Evolutionary conservation across 352 stramenopile species (phyloP), one percentile per base, ranked within the genome.

Genomic region (Phytophthora megakarya): DNA sequence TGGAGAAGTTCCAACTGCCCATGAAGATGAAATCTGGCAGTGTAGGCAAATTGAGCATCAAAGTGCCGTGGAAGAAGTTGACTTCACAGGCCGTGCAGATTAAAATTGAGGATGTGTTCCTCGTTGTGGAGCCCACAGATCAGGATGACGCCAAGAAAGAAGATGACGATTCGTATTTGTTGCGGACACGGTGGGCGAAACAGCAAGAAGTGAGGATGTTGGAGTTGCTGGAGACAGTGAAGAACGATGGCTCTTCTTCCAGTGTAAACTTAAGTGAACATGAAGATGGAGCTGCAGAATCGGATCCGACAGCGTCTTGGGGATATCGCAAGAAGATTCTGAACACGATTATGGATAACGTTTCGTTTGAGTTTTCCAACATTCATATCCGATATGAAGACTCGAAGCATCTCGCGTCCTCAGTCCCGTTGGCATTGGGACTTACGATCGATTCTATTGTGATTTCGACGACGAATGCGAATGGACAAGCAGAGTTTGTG

Each of bases 341-440:
- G 15, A 86, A 90, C 65, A 92, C 86, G 15, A 89, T 95, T 42
- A 50, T 94, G 9, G 84, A 95, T 59, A 95, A 95, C 44, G 79
- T 94, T 1, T 85, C 78, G 23, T 84, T 95, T 45, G 84, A 95
- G 69, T 81, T 94, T 40, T 75, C 76, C 21, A 90, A 92, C 18
- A 90, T 95, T 61, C 81, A 94, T 62, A 80, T 95, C 22, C 80
- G 84, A 11, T 95, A 92, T 45, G 85, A 95, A 65, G 85, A 95
- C 59, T 88, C 76, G 10, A 87, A 80, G 23, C 71, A 84, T 16
- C 57, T 90, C 23, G 51, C 90, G 15, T 80, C 80, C 0, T 80
- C 80, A 32, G 77, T 86, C 37, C 67, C 82, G 15, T 73, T 91
- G 42, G 82, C 83, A 1, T 52, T 94, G 6, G 87, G 87, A 2